These are phyloP conservation scores for Antitrichia curtipendula DNA, from an alignment of 225 moss, liverwort and hornwort genomes.

Conservation along the genomic window DNA sequence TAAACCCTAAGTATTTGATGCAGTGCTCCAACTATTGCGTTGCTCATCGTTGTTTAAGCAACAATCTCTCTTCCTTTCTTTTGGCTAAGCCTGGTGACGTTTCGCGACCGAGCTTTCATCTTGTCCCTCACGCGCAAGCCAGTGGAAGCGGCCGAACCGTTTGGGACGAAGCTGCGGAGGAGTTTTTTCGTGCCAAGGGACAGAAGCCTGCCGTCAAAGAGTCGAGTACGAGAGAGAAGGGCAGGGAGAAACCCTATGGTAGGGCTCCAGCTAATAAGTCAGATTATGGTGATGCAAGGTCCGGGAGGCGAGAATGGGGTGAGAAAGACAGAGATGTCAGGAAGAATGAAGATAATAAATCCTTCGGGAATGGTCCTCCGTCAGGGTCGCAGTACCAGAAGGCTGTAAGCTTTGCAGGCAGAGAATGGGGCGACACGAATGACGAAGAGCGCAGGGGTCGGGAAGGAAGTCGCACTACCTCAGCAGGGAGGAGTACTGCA, in stretches of 20 bases:
- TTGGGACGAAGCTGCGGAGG: conserved; percentile 50
- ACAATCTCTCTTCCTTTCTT: background rate
- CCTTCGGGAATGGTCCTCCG: background rate
- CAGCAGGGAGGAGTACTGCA: background rate
- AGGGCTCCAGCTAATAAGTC: background rate
- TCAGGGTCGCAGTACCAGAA: conserved; percentile 1
- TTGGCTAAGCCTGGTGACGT: background rate
- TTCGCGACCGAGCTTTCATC: background rate
- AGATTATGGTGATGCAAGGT: background rate
- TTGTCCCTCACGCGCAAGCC: conserved; percentile 27
- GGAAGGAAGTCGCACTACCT: background rate
- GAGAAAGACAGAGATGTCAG: background rate
- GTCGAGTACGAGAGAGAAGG: background rate
- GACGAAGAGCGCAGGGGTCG: conserved; percentile 5
- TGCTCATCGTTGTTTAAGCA: background rate
- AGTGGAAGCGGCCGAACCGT: conserved; percentile 22
- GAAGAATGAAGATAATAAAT: conserved; percentile 1
- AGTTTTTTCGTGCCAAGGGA: conserved; percentile 24
- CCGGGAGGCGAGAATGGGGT: conserved; percentile 7
- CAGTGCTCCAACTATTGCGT: background rate
- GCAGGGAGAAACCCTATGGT: background rate
- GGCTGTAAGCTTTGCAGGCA: conserved; percentile 20
- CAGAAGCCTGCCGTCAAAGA: background rate
- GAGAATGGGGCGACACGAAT: conserved; percentile 21
- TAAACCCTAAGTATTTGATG: conserved; percentile 6